Evolutionary conservation across 2,329 filamentous ascomycete genomes (phyloP), one percentile per base, ranked within the genome.

Genomic region (Neopestalotiopsis clavispora): DNA sequence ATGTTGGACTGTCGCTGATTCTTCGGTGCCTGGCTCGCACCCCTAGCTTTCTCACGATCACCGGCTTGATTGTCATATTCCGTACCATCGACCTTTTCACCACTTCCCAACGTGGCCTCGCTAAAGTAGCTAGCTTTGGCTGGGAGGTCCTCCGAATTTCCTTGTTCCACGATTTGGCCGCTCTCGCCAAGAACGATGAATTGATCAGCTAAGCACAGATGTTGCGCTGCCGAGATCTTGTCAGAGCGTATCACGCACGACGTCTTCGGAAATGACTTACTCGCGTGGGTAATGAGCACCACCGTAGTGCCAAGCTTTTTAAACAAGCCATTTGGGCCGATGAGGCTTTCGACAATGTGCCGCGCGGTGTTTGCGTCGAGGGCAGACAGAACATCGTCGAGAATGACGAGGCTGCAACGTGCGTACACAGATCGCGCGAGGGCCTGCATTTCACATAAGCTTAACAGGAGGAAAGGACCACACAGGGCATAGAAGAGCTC

Each of bases 341-440:
- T 70, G 0, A 82, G 60, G 52, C 78, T 78, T 0, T 71, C 38
- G 49, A 81, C 71, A 4, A 81, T 72, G 1, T 70, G 45, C 9
- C 66, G 66, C 32, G 80, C 76, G 0, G 81, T 83, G 17, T 76
- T 73, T 1, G 74, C 75, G 57, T 82, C 81, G 0, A 82, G 69
- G 1, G 75, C 79, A 60, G 77, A 81, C 62, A 82, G 79, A 1
- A 72, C 75, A 63, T 82, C 81, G 34, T 82, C 81, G 0, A 82
- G 69, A 1, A 83, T 49, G 2, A 76, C 67, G 1, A 78, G 75
- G 1, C 76, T 70, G 17, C 72, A 73, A 9, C 72, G 70, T 1
- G 78, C 71, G 68, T 76, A 82, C 1, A 82, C 56, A 1, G 79
- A 78, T 34, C 81, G 76, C 0, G 81, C 80, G 12, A 83, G 77